A percentile compares a stretch with the other conserved stretches of the same genome.
These are phyloP conservation scores for Lachnellula subtilissima DNA, from an alignment of 2,329 filamentous ascomycete species.

Conservation along the genomic window DNA sequence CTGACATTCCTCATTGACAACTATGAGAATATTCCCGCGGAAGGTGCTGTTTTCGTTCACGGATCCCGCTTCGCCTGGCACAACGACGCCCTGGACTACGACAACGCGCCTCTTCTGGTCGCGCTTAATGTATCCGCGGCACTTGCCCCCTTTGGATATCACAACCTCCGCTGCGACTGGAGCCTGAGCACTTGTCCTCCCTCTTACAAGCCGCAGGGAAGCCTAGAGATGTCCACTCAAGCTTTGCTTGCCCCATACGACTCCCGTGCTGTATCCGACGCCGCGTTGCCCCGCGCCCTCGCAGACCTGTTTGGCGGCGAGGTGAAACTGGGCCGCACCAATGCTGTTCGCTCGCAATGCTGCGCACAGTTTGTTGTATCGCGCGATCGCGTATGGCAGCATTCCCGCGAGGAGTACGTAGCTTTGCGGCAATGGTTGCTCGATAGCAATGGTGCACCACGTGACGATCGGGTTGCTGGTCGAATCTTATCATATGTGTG, in stretches of 20 bases:
- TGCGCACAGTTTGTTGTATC: constrained; percentile 53
- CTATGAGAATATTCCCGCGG: constrained; percentile 35
- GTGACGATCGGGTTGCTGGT: constrained; percentile 39
- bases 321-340: constrained; percentile 37
- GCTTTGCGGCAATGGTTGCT: constrained; percentile 51
- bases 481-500: constrained; percentile 46
- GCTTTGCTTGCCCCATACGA: constrained; percentile 40
- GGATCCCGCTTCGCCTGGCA: constrained; percentile 42
- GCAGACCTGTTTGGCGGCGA: constrained; percentile 34
- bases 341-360: constrained; percentile 45
- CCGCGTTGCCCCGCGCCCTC: constrained; percentile 33
- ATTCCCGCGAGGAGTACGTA: constrained; percentile 46
- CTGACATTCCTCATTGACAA: constrained; percentile 45
- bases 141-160: constrained; percentile 37
- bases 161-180: constrained; percentile 48
- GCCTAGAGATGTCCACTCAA: constrained; percentile 36
- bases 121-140: constrained; percentile 37
- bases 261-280: constrained; percentile 36
- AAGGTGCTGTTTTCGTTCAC: constrained; percentile 40
- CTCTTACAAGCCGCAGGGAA: constrained; percentile 35
- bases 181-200: constrained; percentile 37
- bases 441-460: constrained; percentile 36
- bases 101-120: constrained; percentile 38
- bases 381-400: constrained; percentile 42
- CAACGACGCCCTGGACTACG: constrained; percentile 40